phyloP scores from a whole-genome alignment of 768 basidiomycete genomes.

The Pleurotus salmoneostramineus region DNA sequence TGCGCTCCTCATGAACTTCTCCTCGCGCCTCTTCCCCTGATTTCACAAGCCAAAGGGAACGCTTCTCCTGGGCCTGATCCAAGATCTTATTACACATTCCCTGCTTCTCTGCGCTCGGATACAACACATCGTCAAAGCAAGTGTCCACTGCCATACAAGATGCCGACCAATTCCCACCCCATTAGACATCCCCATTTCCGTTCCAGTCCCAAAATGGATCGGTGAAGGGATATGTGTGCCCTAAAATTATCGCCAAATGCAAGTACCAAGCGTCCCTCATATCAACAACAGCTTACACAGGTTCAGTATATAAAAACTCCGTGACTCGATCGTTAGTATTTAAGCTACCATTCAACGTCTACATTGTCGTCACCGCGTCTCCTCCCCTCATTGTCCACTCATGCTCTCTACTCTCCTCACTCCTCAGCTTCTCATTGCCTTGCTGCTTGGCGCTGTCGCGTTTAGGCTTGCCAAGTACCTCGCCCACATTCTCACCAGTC shows the following conservation, averaged over 20 bases:
- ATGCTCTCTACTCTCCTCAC: conserved; percentile 18
- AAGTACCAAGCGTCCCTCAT: not conserved
- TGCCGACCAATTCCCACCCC: not conserved
- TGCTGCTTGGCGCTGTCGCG: conserved; percentile 22
- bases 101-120: not conserved
- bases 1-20: not conserved
- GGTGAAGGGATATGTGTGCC: not conserved
- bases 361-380: not conserved
- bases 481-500: conserved; percentile 27
- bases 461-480: conserved; percentile 27
- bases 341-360: not conserved
- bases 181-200: not conserved
- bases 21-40: not conserved
- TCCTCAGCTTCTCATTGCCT: conserved; percentile 15
- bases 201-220: not conserved
- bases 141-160: not conserved
- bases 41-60: not conserved
- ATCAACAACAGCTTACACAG: conserved; percentile 6
- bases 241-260: not conserved
- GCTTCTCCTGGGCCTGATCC: not conserved
- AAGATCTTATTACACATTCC: not conserved
- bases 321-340: not conserved
- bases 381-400: not conserved
- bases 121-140: not conserved
- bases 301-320: not conserved